Base-by-base conservation (phyloP, 2,329 filamentous ascomycete species). In the Neonectria punicea region DNA sequence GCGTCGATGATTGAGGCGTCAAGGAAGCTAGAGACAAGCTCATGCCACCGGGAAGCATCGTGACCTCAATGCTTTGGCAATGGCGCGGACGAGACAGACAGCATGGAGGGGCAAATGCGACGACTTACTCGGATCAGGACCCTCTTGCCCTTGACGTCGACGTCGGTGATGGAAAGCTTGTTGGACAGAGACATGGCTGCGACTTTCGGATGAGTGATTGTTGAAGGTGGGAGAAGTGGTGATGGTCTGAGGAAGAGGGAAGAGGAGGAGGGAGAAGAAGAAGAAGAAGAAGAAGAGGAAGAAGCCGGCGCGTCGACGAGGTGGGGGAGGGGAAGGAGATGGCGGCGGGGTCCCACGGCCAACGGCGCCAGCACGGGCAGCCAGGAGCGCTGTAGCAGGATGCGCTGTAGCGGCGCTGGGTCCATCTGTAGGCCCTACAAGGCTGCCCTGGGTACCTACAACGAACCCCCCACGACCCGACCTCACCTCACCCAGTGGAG, bases 81-180 rank as follows among this genome's bases (percentile, higher is more conserved):
- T 53, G 34, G 36, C 46, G 18, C 61, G 57, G 61, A 64, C 61
- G 34, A 28, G 41, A 36, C 61, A 53, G 58, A 64, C 61, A 53
- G 39, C 58, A 75, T 75, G 70, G 77, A 72, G 77, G 77, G 77
- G 77, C 71, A 74, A 30, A 50, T 34, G 61, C 56, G 60, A 30
- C 18, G 39, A 85, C 92, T 82, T 88, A 97, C 96, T 79, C 96
- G 92, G 81, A 99, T 98, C 77, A 99, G 88, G 82, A 98, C 96
- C 77, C 94, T 90, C 90, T 99, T 99, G 89, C 88, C 95, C 90
- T 97, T 97, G 83, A 99, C 88, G 84, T 99, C 94, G 78, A 97
- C 91, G 80, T 99, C 95, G 73, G 90, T 93, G 83, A 99, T 98
- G 74, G 94, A 93, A 77, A 99, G 93, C 89, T 99, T 99, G 89